A percentile compares a stretch with the other conserved stretches of the same genome.
These are phyloP conservation scores for Eucalyptus paniculata DNA, from an alignment of 345 rosid species.

Conservation along the genomic window DNA sequence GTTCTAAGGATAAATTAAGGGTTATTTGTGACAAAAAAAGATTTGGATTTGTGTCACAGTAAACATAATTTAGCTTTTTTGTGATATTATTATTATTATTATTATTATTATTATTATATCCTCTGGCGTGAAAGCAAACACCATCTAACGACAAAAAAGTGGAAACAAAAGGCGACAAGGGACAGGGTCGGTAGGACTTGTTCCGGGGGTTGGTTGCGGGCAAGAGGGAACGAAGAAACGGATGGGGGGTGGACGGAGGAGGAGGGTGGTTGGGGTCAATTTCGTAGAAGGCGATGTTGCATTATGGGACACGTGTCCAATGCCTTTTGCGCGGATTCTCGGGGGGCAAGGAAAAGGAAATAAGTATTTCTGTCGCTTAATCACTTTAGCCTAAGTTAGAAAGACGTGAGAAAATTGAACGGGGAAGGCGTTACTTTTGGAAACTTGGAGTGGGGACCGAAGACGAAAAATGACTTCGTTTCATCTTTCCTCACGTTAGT, in stretches of 20 bases:
- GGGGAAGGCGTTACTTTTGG: neutral
- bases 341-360: neutral
- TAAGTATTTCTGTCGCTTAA: neutral
- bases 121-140: neutral
- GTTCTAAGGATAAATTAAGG: fast-evolving
- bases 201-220: neutral
- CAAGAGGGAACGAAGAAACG: neutral
- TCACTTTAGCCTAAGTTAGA: neutral
- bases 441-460: neutral
- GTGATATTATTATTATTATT: neutral
- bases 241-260: neutral
- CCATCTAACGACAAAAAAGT: neutral
- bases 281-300: neutral
- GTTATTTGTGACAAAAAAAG: neutral
- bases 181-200: neutral
- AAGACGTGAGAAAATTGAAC: neutral
- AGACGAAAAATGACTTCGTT: neutral
- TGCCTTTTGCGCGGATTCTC: neutral
- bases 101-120: neutral
- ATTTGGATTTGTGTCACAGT: fast-evolving
- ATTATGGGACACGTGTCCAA: neutral
- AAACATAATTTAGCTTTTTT: no score
- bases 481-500: neutral
- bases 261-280: neutral
- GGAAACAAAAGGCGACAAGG: neutral